phyloP scores from a whole-genome alignment of 768 basidiomycete genomes.

The Termitomyces sp. region DNA sequence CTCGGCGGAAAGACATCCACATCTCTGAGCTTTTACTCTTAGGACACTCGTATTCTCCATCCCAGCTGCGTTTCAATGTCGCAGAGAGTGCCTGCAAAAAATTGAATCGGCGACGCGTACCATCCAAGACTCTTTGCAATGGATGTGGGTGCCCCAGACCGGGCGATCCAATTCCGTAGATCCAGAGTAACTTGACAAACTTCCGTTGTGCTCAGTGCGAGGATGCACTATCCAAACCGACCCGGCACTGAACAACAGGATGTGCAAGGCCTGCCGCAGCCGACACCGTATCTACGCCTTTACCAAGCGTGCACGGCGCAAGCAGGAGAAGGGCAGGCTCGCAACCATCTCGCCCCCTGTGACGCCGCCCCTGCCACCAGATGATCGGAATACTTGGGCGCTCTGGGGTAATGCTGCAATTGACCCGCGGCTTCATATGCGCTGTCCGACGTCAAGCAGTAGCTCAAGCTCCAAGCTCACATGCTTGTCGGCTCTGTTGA shows the following conservation, averaged over 20 bases:
- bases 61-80: neutral
- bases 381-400: neutral
- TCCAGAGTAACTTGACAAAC: neutral
- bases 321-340: constrained; percentile 42
- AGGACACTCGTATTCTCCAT: too few species aligned
- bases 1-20: too few species aligned
- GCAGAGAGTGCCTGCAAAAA: neutral
- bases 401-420: constrained; percentile 12
- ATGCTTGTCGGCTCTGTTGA: constrained; percentile 21
- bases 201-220: constrained; percentile 35
- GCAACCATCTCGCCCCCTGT: too few species aligned
- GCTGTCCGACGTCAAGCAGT: constrained; percentile 19
- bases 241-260: constrained; percentile 29
- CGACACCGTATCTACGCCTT: constrained; percentile 46
- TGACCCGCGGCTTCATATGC: constrained; percentile 13
- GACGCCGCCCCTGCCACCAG: neutral
- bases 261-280: constrained; percentile 48
- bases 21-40: too few species aligned
- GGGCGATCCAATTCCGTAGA: too few species aligned
- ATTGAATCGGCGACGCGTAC: neutral
- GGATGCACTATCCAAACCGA: constrained; percentile 32
- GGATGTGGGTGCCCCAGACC: neutral
- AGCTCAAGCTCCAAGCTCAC: constrained; percentile 30
- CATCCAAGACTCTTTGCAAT: neutral
- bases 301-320: constrained; percentile 44